A percentile compares a stretch with the other conserved stretches of the same genome.
phyloP scores from a whole-genome alignment of 805 yeast genomes.

The Sporopachydermia lactativora region DNA sequence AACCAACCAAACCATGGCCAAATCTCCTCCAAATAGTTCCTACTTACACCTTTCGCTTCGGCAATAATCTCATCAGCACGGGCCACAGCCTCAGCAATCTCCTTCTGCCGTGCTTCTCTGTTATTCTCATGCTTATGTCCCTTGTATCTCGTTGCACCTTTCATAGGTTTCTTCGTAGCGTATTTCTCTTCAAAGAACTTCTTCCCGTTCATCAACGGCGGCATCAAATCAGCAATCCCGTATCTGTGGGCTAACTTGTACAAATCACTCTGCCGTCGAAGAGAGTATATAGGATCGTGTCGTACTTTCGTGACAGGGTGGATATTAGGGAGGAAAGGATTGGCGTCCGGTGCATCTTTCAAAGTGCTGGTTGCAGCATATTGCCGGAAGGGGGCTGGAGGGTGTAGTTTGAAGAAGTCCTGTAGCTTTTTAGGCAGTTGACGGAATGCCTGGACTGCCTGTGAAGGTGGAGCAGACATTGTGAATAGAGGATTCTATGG shows the following conservation, averaged over 20 bases:
- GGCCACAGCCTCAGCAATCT: conserved; percentile 50
- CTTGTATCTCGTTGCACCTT: conserved; percentile 68
- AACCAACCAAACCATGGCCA: not conserved
- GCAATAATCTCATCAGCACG: conserved; percentile 53
- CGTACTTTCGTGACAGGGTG: conserved; percentile 58
- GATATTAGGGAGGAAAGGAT: conserved; percentile 68
- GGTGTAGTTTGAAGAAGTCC: conserved; percentile 57
- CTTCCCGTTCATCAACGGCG: conserved; percentile 31
- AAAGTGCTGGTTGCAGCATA: conserved; percentile 47
- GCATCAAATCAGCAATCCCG: conserved; percentile 60
- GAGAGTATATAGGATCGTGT: conserved; percentile 58
- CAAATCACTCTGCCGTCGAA: conserved; percentile 62
- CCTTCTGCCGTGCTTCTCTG: conserved; percentile 40
- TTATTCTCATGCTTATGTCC: conserved; percentile 70
- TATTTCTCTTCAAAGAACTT: conserved; percentile 28
- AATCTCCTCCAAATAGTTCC: not conserved
- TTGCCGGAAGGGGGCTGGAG: conserved; percentile 53
- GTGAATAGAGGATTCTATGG: too few species aligned
- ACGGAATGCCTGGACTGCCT: conserved; percentile 19
- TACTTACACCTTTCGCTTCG: conserved; percentile 40
- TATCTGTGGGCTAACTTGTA: conserved; percentile 59
- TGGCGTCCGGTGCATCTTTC: conserved; percentile 45
- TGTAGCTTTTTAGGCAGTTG: conserved; percentile 53
- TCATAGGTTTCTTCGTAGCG: conserved; percentile 51
- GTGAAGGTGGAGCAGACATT: not conserved